These are phyloP conservation scores for Xylaria cubensis DNA, from an alignment of 495 filamentous ascomycete species.

Conservation along the genomic window DNA sequence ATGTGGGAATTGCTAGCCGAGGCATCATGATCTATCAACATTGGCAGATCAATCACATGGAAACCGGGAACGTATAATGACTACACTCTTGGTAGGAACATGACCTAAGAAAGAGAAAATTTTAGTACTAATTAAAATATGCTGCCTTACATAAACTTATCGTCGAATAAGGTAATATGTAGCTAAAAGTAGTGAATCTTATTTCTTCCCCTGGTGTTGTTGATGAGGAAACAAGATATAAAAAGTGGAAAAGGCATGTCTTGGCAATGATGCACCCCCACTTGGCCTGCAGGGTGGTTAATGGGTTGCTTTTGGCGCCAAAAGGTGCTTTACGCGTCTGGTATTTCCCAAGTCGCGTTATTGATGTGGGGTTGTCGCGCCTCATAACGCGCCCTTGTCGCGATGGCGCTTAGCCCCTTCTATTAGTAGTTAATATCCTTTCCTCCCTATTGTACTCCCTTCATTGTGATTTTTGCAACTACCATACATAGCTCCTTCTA, in stretches of 20 bases:
- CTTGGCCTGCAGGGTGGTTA: background rate
- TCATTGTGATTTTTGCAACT: conserved; percentile 2
- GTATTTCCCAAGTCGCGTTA: conserved; percentile 17
- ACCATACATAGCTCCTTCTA: conserved; percentile 14
- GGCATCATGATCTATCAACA: background rate
- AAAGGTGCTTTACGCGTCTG: conserved; percentile 21
- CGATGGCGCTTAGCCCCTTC: conserved; percentile 17
- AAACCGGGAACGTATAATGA: background rate
- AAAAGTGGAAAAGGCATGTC: conserved; percentile 5
- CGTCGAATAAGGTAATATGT: too few species aligned
- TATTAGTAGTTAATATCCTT: background rate
- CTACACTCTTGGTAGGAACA: background rate
- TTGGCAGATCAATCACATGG: background rate
- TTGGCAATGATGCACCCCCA: conserved; percentile 17
- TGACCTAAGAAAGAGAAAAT: background rate
- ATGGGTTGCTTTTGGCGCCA: conserved; percentile 3
- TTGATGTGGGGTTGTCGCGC: conserved; percentile 8
- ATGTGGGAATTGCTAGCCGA: background rate
- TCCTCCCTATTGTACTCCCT: background rate
- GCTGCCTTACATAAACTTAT: background rate
- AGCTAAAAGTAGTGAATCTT: background rate
- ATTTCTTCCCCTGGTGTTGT: background rate
- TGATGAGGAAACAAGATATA: conserved; percentile 19
- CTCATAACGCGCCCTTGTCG: conserved; percentile 14
- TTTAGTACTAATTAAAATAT: background rate